Conservation (phyloP, 2,329 filamentous ascomycete genomes). For the Xylariaceae sp. region DNA sequence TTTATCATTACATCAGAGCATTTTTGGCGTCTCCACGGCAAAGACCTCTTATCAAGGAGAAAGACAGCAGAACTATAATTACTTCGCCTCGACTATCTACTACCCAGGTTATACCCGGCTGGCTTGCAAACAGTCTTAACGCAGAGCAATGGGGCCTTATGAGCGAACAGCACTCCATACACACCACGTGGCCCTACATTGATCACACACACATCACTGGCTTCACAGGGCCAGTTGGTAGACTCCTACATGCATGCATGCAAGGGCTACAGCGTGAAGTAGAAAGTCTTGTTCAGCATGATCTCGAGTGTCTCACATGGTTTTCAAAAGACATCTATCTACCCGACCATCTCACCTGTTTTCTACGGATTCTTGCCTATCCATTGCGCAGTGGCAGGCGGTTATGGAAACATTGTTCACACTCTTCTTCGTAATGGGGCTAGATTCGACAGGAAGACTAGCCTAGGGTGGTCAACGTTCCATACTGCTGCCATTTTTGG, state of each 20-base stretch:
- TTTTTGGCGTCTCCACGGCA: background rate
- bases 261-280: background rate
- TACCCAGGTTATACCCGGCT: background rate
- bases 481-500: conserved; percentile 9
- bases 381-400: conserved; percentile 10
- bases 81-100: background rate
- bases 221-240: background rate
- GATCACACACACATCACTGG: conserved; percentile 2
- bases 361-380: conserved; percentile 5
- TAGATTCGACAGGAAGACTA: background rate
- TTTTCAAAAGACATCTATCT: background rate
- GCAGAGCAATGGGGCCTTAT: background rate
- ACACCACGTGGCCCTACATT: background rate
- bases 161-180: background rate
- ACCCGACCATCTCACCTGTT: background rate
- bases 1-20: conserved; percentile 9
- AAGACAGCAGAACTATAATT: background rate
- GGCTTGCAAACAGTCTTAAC: background rate
- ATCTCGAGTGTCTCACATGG: conserved; percentile 1
- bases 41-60: background rate
- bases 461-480: conserved; percentile 4
- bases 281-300: background rate
- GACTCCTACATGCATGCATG: conserved; percentile 6
- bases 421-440: conserved; percentile 1
- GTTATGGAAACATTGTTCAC: background rate